Percentiles rank a stretch among this genome's conserved stretches.
These are phyloP conservation scores for Solanum gracilifrons DNA, from an alignment of 257 asterid species.

Conservation along the genomic window DNA sequence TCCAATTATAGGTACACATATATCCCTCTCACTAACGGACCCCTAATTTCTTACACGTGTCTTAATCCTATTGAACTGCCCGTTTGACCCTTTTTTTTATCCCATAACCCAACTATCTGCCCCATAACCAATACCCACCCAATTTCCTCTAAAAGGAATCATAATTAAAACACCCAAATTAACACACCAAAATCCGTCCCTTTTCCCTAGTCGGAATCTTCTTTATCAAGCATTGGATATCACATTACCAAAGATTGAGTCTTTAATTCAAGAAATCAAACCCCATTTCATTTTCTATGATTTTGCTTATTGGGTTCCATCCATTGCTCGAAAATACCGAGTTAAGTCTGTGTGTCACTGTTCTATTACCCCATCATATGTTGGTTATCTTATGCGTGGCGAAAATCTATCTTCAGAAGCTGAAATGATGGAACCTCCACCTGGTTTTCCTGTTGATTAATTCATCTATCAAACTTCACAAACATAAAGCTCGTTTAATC, in stretches of 20 bases:
- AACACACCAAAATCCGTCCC: too few species aligned
- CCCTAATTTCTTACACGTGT: too few species aligned
- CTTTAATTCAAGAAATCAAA: background rate
- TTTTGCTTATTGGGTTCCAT: slow-evolving; percentile 10
- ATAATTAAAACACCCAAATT: too few species aligned
- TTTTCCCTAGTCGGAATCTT: too few species aligned
- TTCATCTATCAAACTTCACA: slow-evolving; percentile 18
- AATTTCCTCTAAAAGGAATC: too few species aligned
- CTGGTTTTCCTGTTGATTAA: slow-evolving; percentile 14
- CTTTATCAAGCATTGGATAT: slow-evolving; percentile 39
- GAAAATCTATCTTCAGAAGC: background rate
- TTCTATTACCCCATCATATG: slow-evolving; percentile 24
- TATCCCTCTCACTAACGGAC: too few species aligned
- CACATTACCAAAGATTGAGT: slow-evolving; percentile 7
- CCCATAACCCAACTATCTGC: too few species aligned
- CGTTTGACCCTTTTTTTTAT: too few species aligned
- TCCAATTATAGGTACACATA: too few species aligned
- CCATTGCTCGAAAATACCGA: slow-evolving; percentile 14
- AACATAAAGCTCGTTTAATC: slow-evolving; percentile 25
- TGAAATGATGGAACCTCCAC: slow-evolving; percentile 25
- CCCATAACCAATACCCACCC: too few species aligned
- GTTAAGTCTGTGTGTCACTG: slow-evolving; percentile 20
- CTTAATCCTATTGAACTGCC: too few species aligned
- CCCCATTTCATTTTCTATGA: slow-evolving; percentile 11
- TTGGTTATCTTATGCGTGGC: slow-evolving; percentile 23